Evolutionary conservation across 495 filamentous ascomycete genomes (phyloP), one percentile per base, ranked within the genome.

Genomic region (Massariosphaeria phaeospora): DNA sequence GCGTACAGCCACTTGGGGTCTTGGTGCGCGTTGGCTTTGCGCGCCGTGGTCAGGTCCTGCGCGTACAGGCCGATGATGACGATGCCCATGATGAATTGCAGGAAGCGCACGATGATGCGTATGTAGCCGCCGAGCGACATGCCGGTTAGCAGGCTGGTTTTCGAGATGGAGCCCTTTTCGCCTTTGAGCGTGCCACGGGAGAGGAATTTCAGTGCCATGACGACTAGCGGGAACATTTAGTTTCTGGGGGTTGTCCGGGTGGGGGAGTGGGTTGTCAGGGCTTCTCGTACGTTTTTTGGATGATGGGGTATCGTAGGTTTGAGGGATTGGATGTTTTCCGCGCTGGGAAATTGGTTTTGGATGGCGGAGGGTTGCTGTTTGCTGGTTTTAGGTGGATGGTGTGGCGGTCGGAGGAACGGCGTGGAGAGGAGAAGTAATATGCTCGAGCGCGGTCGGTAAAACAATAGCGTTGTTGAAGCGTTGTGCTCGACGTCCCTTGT

Each of bases 1-100:
- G 88, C 90, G 66, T 83, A 96, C 67, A 80, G 78, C 86, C 88
- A 94, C 76, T 83, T 84, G 2, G 77, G 69, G 64, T 88, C 76
- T 3, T 70, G 66, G 50, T 78, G 70, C 24, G 72, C 62, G 51
- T 73, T 62, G 8, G 73, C 66, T 30, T 80, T 67, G n/a, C 70
- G 68, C 8, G 85, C 81, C 40, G 76, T 67, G 50, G 79, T 69
- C 9, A 94, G 72, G 63, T 93, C 85, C 29, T 73, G 65, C 48
- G 83, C 86, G 66, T 96, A 96, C 29, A 96, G 81, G 3, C 83
- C 89, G 55, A 82, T 79, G 51, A 93, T 86, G 0, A 83, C 76
- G 41, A 95, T 63, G 17, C 82, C 87, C 55, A 94, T 74, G 58
- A 84, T 73, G 65, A 95, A 82, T 61, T 91, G 84, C 39, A 79